phyloP scores from a whole-genome alignment of 1,284 basidiomycete species.

The Grifola frondosa region DNA sequence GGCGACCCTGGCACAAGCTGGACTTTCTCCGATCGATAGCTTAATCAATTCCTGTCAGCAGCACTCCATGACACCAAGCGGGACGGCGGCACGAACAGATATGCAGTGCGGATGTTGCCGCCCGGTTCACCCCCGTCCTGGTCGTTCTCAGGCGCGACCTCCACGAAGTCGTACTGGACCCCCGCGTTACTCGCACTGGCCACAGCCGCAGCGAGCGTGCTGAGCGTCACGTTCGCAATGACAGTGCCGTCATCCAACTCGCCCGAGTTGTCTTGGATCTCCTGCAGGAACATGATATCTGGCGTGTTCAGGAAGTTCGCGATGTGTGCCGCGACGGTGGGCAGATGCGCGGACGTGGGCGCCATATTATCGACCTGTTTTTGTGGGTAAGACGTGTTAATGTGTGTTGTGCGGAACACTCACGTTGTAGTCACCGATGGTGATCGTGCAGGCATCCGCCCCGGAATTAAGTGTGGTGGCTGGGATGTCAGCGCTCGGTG shows the following conservation, averaged over 20 bases:
- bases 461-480: conserved; percentile 45
- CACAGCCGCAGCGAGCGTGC: conserved; percentile 51
- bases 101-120: conserved; percentile 62
- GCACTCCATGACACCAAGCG: not conserved
- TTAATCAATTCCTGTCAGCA: too few species aligned
- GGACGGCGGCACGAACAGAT: conserved; percentile 37
- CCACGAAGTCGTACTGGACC: conserved; percentile 44
- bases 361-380: conserved; percentile 55
- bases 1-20: conserved; percentile 49
- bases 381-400: not conserved
- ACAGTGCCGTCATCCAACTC: conserved; percentile 53
- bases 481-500: conserved; percentile 37
- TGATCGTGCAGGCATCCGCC: conserved; percentile 33
- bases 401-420: conserved; percentile 5
- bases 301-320: conserved; percentile 48
- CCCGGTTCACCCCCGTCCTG: conserved; percentile 61
- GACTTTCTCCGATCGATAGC: conserved; percentile 45
- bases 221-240: conserved; percentile 51
- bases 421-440: conserved; percentile 62
- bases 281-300: conserved; percentile 62
- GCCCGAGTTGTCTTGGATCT: conserved; percentile 65
- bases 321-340: conserved; percentile 52
- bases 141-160: conserved; percentile 50
- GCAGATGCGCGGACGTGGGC: conserved; percentile 46
- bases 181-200: conserved; percentile 35